phyloP scores from a whole-genome alignment of 2,329 filamentous ascomycete species.

The Microsporum ferrugineum region DNA sequence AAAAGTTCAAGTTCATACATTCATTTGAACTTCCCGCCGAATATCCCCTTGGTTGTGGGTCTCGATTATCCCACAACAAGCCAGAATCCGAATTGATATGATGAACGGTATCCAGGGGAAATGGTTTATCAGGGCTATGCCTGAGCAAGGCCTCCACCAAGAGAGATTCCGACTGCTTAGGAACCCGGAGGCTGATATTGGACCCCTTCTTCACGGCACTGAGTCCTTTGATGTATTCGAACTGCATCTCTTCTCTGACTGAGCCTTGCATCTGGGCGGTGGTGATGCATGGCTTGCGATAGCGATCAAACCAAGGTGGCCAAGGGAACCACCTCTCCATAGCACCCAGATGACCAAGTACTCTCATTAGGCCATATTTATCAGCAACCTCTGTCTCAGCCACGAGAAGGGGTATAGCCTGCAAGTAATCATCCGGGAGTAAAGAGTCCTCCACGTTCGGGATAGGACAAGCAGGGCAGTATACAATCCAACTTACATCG shows the following conservation, averaged over 20 bases:
- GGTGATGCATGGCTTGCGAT: conserved; percentile 9
- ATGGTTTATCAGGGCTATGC: conserved; percentile 1
- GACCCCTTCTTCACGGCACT: conserved; percentile 7
- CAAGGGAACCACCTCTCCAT: conserved; percentile 10
- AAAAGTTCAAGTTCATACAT: conserved; percentile 11
- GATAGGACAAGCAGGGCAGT: conserved; percentile 7
- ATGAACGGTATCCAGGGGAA: conserved; percentile 7
- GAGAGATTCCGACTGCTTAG: conserved; percentile 1
- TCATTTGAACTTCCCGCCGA: conserved; percentile 7
- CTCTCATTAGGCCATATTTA: conserved; percentile 9
- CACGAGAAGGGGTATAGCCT: conserved; percentile 8
- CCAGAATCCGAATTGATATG: conserved; percentile 10
- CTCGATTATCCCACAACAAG: conserved; percentile 9
- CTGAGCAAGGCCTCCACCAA: conserved; percentile 5
- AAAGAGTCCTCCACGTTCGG: conserved; percentile 8
- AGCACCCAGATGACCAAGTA: conserved; percentile 10
- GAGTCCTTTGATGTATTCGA: conserved; percentile 4
- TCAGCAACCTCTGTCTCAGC: conserved; percentile 8
- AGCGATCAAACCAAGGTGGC: conserved; percentile 10
- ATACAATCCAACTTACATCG: conserved; percentile 9
- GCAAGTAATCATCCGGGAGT: conserved; percentile 7
- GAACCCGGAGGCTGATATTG: conserved; percentile 6
- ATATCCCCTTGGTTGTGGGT: conserved; percentile 5
- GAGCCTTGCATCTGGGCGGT: conserved; percentile 5
- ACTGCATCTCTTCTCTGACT: conserved; percentile 3